phyloP scores from a whole-genome alignment of 2,329 filamentous ascomycete genomes.

The Fusarium sp. region DNA sequence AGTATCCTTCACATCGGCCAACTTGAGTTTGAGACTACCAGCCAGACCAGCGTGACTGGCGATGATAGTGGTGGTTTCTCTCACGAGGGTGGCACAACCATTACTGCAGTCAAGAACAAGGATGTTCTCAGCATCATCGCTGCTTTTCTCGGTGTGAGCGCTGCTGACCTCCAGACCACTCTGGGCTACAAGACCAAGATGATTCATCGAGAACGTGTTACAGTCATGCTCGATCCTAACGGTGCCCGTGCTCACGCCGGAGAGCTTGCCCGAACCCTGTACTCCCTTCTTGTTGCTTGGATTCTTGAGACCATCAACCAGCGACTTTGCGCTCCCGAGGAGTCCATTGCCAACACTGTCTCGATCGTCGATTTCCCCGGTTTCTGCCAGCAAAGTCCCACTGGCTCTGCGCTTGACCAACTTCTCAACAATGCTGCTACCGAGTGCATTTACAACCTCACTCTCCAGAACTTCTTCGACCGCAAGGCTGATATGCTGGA shows the following conservation, averaged over 20 bases:
- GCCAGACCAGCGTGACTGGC: conserved; percentile 80
- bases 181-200: conserved; percentile 98
- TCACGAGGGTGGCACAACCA: conserved; percentile 87
- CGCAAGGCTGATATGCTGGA: conserved; percentile 93
- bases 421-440: conserved; percentile 94
- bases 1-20: conserved; percentile 97
- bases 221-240: conserved; percentile 93
- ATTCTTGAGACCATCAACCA: conserved; percentile 95
- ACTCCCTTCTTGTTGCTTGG: conserved; percentile 92
- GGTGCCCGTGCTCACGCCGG: conserved; percentile 93
- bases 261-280: conserved; percentile 91
- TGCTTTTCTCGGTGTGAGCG: conserved; percentile 90
- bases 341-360: conserved; percentile 90
- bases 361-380: conserved; percentile 97
- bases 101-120: conserved; percentile 93
- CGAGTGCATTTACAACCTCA: conserved; percentile 92
- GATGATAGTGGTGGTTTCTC: conserved; percentile 98
- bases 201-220: conserved; percentile 95
- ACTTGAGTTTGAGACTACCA: conserved; percentile 88
- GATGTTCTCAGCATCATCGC: conserved; percentile 87
- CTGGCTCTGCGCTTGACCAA: conserved; percentile 88
- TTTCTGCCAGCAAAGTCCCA: conserved; percentile 86
- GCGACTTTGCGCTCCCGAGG: conserved; percentile 86
- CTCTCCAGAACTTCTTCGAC: conserved; percentile 95
- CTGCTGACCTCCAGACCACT: conserved; percentile 84